Conservation (phyloP, 371 early-diverging fungal genomes). For the Rhizopus delemar region DNA sequence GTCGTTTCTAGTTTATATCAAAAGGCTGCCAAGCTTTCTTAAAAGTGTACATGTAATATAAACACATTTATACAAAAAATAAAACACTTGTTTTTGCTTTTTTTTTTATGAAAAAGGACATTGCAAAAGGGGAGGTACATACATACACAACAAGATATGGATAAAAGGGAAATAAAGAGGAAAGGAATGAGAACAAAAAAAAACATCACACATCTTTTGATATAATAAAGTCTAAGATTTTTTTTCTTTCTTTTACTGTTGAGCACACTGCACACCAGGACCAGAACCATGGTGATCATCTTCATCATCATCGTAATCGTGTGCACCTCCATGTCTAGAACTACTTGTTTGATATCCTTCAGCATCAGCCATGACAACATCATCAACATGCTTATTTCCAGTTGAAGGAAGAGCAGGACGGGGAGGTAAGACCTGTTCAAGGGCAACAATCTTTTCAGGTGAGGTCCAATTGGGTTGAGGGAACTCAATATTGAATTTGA, state of each 20-base stretch:
- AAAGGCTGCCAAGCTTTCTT: slow-evolving; percentile 64
- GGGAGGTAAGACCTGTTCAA: slow-evolving; percentile 69
- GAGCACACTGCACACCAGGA: slow-evolving; percentile 94
- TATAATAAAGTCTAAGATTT: slow-evolving; percentile 10
- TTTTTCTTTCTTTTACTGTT: slow-evolving; percentile 67
- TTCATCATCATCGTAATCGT: slow-evolving; percentile 72
- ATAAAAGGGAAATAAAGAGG: slow-evolving; percentile 1
- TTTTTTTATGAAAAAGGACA: slow-evolving; percentile 7
- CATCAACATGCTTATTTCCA: slow-evolving; percentile 62
- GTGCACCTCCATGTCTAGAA: slow-evolving; percentile 39
- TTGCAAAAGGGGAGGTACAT: neutral
- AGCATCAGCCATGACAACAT: slow-evolving; percentile 77
- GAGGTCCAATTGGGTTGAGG: slow-evolving; percentile 82
- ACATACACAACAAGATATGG: neutral
- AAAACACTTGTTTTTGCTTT: neutral
- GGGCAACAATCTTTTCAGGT: slow-evolving; percentile 61
- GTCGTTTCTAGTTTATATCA: slow-evolving; percentile 94
- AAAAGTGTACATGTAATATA: slow-evolving; percentile 2
- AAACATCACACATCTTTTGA: neutral
- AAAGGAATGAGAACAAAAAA: slow-evolving; percentile 1
- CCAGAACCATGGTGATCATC: slow-evolving; percentile 65
- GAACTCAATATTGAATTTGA: slow-evolving; percentile 91
- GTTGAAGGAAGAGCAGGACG: slow-evolving; percentile 51
- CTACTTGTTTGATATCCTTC: slow-evolving; percentile 68
- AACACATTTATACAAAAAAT: neutral